phyloP scores from a whole-genome alignment of 371 early-diverging fungal species.

The Haplosporangium sp. region DNA sequence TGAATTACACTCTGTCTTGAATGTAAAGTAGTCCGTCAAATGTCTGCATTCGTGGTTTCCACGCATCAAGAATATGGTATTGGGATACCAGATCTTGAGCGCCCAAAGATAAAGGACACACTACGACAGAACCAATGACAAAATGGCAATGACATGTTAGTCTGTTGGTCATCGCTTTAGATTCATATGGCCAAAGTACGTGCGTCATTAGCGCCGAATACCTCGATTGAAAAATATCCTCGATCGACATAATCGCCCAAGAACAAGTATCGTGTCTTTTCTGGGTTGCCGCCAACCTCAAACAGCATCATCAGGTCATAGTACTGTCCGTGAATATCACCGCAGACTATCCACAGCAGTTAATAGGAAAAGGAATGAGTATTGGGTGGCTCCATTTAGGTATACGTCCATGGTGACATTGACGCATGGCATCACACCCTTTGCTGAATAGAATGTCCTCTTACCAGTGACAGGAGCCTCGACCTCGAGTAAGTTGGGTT shows the following conservation, averaged over 20 bases:
- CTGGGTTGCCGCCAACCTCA: constrained; percentile 96
- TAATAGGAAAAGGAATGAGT: neutral
- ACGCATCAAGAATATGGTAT: constrained; percentile 91
- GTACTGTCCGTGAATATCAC: constrained; percentile 99
- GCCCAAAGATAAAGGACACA: constrained; percentile 92
- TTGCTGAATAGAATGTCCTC: neutral
- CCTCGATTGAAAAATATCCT: constrained; percentile 94
- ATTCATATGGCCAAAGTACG: neutral
- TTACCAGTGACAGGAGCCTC: constrained; percentile 93
- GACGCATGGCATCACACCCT: neutral
- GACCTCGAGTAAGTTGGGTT: constrained; percentile 88
- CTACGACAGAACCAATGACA: constrained; percentile 52
- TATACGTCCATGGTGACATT: neutral
- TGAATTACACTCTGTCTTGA: constrained; percentile 92
- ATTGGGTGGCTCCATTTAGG: neutral
- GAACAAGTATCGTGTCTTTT: constrained; percentile 88
- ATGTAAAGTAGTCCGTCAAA: constrained; percentile 98
- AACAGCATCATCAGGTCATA: constrained; percentile 98
- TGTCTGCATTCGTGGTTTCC: constrained; percentile 99
- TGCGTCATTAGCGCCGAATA: constrained; percentile 22
- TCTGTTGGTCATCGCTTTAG: neutral
- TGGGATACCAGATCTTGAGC: constrained; percentile 94
- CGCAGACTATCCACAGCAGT: constrained; percentile 79
- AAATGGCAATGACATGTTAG: neutral
- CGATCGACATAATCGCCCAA: constrained; percentile 99